A percentile compares a stretch with the other conserved stretches of the same genome.
phyloP scores from a whole-genome alignment of 1,284 basidiomycete species.

The Peniophora sp. region DNA sequence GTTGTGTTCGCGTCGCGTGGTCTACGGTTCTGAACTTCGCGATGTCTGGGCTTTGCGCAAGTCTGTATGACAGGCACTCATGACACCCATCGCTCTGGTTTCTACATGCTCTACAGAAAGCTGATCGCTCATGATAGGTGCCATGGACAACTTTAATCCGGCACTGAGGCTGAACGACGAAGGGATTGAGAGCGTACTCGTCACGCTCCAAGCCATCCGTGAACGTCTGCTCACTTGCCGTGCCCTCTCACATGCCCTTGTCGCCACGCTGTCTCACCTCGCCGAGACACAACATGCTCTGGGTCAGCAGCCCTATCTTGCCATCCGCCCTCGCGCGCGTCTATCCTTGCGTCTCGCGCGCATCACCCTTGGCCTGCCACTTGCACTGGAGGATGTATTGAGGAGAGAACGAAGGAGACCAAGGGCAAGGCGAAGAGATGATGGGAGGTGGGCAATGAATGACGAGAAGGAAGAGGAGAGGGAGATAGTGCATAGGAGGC shows the following conservation, averaged over 20 bases:
- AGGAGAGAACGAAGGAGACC: slow-evolving; percentile 20
- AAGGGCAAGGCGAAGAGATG: slow-evolving; percentile 11
- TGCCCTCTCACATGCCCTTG: slow-evolving; percentile 67
- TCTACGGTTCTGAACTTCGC: no score
- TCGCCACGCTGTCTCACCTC: slow-evolving; percentile 63
- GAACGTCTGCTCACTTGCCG: slow-evolving; percentile 69
- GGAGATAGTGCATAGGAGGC: slow-evolving; percentile 42
- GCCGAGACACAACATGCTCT: slow-evolving; percentile 76
- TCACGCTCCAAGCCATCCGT: slow-evolving; percentile 54
- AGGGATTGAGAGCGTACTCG: slow-evolving; percentile 57
- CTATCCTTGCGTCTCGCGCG: slow-evolving; percentile 73
- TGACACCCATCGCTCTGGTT: background rate
- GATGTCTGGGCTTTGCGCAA: no score
- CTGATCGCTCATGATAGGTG: slow-evolving; percentile 33
- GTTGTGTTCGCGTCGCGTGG: no score
- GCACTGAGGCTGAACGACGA: slow-evolving; percentile 65
- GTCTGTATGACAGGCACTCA: no score
- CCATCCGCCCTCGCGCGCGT: slow-evolving; percentile 69
- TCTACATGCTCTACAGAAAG: background rate
- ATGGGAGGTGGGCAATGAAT: slow-evolving; percentile 6
- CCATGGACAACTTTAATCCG: slow-evolving; percentile 68
- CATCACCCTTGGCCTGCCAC: slow-evolving; percentile 72
- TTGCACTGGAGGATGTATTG: slow-evolving; percentile 69
- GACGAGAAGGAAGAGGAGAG: slow-evolving; percentile 14
- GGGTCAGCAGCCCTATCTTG: slow-evolving; percentile 69